Evolutionary conservation across 1,284 basidiomycete species (phyloP).

Genomic region (Rhodotorula glutinis): DNA sequence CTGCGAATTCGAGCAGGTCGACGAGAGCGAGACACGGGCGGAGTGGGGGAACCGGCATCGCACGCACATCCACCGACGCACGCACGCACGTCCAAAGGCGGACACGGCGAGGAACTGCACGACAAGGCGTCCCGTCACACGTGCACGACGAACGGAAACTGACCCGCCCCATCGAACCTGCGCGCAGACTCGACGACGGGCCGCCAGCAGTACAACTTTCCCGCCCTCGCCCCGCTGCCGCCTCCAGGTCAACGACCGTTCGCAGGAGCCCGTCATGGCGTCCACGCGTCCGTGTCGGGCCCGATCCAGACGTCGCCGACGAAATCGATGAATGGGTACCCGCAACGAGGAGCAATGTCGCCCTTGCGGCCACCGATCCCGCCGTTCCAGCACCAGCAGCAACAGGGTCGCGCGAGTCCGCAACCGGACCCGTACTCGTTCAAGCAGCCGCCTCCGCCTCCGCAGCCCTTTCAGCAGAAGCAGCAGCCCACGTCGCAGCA

Average conservation of each 20-base stretch:
- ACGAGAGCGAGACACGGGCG: too few species aligned
- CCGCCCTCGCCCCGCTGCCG: constrained; percentile 34
- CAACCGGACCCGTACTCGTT: constrained; percentile 2
- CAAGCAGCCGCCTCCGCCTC: background rate
- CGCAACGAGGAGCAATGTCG: constrained; percentile 25
- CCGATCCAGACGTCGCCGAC: constrained; percentile 45
- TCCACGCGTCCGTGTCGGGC: constrained; percentile 45
- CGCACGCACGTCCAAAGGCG: too few species aligned
- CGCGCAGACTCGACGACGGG: constrained; percentile 46
- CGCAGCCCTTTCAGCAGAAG: too few species aligned
- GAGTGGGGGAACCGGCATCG: background rate
- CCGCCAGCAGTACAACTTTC: constrained; percentile 48
- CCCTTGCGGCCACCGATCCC: constrained; percentile 7
- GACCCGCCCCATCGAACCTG: background rate
- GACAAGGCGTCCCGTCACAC: too few species aligned
- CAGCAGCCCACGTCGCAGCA: too few species aligned
- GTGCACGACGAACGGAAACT: background rate
- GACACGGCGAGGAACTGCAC: too few species aligned
- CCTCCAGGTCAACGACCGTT: constrained; percentile 26
- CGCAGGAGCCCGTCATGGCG: constrained; percentile 37
- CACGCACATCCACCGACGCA: too few species aligned
- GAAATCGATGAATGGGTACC: constrained; percentile 42
- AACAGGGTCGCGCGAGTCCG: background rate
- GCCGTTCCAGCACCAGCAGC: background rate
- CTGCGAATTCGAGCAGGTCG: too few species aligned